These are phyloP conservation scores for Suhomyces bribrorum DNA, from an alignment of 1,139 yeast genomes.

Conservation along the genomic window DNA sequence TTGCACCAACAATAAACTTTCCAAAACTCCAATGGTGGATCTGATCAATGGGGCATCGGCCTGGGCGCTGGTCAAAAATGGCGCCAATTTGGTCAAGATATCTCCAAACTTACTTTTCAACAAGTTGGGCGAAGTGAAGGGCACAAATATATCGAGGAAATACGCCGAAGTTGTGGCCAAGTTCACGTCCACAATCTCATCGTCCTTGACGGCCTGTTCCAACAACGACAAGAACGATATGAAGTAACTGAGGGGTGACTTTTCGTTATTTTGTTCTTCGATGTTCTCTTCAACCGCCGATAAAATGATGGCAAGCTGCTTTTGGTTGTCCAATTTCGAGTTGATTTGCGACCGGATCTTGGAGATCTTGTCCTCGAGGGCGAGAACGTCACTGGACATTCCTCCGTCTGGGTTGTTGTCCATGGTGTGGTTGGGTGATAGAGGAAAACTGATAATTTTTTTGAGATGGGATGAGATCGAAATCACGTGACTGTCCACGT, in stretches of 20 bases:
- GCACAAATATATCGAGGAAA: slow-evolving; percentile 76
- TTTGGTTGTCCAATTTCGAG: slow-evolving; percentile 83
- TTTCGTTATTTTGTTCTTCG: slow-evolving; percentile 63
- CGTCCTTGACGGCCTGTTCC: slow-evolving; percentile 67
- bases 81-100: slow-evolving; percentile 77
- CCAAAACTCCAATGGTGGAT: slow-evolving; percentile 85
- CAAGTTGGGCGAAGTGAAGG: slow-evolving; percentile 68
- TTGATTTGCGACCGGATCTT: slow-evolving; percentile 69
- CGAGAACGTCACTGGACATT: slow-evolving; percentile 37
- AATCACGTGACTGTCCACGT: too few relatives aligned
- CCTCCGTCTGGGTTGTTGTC: slow-evolving; percentile 17
- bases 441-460: slow-evolving; percentile 4
- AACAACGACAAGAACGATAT: slow-evolving; percentile 79
- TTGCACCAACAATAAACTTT: slow-evolving; percentile 76
- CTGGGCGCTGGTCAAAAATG: slow-evolving; percentile 66
- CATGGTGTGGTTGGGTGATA: slow-evolving; percentile 6
- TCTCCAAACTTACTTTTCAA: slow-evolving; percentile 74
- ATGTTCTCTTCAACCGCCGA: slow-evolving; percentile 90
- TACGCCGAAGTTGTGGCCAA: slow-evolving; percentile 79
- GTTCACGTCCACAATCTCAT: slow-evolving; percentile 54
- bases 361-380: slow-evolving; percentile 66
- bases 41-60: slow-evolving; percentile 85
- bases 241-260: slow-evolving; percentile 73
- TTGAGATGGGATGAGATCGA: slow-evolving; percentile 11
- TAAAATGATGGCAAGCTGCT: slow-evolving; percentile 68